Conservation (phyloP, 176 grass and related monocot genomes). For the Thalia dealbata region DNA sequence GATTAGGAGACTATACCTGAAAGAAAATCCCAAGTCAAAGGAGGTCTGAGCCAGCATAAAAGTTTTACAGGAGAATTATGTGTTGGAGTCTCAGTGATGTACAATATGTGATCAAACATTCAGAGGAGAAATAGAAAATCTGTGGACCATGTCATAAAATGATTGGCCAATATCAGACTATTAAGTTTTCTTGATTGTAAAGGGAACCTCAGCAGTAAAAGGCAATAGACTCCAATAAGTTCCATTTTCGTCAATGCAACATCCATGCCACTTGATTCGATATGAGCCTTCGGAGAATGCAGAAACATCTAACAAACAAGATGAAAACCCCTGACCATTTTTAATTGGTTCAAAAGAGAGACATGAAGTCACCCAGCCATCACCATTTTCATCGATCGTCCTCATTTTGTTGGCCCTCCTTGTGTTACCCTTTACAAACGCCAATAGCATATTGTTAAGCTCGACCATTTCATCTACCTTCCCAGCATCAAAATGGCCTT, state of each 20-base stretch:
- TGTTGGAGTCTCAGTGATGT: neutral
- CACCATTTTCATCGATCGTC: neutral
- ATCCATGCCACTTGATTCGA: conserved; percentile 61
- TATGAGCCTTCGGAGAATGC: conserved; percentile 44
- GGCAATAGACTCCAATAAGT: conserved; percentile 55
- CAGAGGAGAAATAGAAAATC: neutral
- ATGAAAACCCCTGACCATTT: conserved; percentile 42
- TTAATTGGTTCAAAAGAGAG: conserved; percentile 33
- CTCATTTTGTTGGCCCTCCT: conserved; percentile 9
- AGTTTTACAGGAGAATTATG: neutral
- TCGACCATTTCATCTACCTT: conserved; percentile 35
- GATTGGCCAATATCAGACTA: neutral
- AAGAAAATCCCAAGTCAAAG: neutral
- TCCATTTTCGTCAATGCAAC: conserved; percentile 36
- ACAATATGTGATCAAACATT: neutral
- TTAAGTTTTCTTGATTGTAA: conserved; percentile 37
- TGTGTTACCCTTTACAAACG: conserved; percentile 28
- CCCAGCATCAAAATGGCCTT: conserved; percentile 25
- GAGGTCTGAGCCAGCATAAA: too few species aligned
- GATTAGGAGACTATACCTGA: neutral
- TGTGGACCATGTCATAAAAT: neutral
- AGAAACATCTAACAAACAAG: conserved; percentile 60
- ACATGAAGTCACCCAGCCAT: conserved; percentile 30
- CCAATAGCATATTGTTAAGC: conserved; percentile 36
- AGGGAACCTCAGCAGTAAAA: conserved; percentile 35